Base-by-base conservation (phyloP, 73 alveolate species). In the Tetrahymena thermophila region DNA sequence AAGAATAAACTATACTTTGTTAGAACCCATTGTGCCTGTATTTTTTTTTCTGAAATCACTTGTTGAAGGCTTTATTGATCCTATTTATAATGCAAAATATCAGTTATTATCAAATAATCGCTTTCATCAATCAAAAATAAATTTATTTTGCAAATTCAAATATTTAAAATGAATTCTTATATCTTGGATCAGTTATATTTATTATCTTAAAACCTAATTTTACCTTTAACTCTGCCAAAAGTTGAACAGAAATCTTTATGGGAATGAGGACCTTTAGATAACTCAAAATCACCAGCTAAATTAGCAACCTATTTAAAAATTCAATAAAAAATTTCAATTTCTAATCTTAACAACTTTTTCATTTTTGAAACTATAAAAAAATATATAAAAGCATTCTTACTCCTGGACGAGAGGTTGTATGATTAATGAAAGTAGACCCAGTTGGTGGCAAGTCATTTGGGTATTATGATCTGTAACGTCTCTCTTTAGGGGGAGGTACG, bases 391-490 rank as follows among this genome's bases (percentile, higher is more conserved):
- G 34, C 71, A 97, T 98, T 43, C 97, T 96, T 83, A 97, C 98
- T 21, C 98, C 98, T 17, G 99, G 99, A 93, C 97, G 98, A 28
- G 99, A 97, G n/a, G 99, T 97, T 34, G 99, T 97, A 35, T 95
- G 96, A 56, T 97, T 94, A 85, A 98, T 97, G 97, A 99, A 98
- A 17, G 99, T 99, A 85, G 98, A 95, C 35, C 98, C 99, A 58
- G 99, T 98, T 57, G 99, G 99, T 34, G 99, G 98, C 85, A 97
- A 97, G 17, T 96, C 71, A 21, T 96, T 96, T 14, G 99, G 99
- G 96, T 96, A 98, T 71, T 94, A 94, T 35, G 99, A 98, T 94
- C 96, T 97, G 96, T 99, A 97, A 85, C 97, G 89, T 94, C 96
- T 98, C 38, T 98, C 98, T 96, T 97, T 98, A 15, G 99, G 99